Evolutionary conservation across 2,329 filamentous ascomycete genomes (phyloP).

Genomic region (Calonectria hawksworthii): DNA sequence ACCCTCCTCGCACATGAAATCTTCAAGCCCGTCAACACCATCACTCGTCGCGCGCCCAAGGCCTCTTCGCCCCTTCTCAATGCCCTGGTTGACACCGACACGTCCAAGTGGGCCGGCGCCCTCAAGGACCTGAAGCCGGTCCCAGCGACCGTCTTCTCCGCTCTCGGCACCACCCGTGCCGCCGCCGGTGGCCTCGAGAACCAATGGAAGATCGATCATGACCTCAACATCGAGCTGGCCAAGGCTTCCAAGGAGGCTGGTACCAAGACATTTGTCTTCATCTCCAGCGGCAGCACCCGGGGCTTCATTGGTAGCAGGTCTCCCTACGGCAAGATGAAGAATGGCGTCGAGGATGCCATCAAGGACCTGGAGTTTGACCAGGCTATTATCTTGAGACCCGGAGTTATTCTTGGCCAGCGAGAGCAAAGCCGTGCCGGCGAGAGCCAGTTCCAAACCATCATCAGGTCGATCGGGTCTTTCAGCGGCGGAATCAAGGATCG

Average conservation of each 20-base stretch:
- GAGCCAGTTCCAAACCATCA: slow-evolving; percentile 67
- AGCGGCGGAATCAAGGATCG: slow-evolving; percentile 70
- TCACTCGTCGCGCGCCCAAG: slow-evolving; percentile 75
- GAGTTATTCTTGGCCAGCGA: slow-evolving; percentile 80
- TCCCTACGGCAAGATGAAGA: slow-evolving; percentile 80
- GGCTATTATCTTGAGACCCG: slow-evolving; percentile 81
- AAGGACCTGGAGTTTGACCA: slow-evolving; percentile 81
- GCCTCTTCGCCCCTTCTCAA: slow-evolving; percentile 71
- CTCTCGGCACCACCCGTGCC: slow-evolving; percentile 83
- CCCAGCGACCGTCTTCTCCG: slow-evolving; percentile 79
- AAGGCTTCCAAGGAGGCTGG: slow-evolving; percentile 80
- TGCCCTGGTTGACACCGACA: slow-evolving; percentile 74
- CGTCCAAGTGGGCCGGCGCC: slow-evolving; percentile 74
- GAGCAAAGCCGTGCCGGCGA: slow-evolving; percentile 73
- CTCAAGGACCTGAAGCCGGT: slow-evolving; percentile 68
- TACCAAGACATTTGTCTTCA: slow-evolving; percentile 81
- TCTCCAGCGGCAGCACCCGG: slow-evolving; percentile 71
- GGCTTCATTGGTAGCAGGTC: slow-evolving; percentile 58
- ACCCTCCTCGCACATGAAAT: slow-evolving; percentile 69
- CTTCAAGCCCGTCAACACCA: slow-evolving; percentile 71
- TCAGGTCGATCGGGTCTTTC: slow-evolving; percentile 68
- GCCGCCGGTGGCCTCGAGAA: slow-evolving; percentile 81
- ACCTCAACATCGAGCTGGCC: slow-evolving; percentile 85
- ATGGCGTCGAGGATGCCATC: slow-evolving; percentile 85
- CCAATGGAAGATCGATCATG: slow-evolving; percentile 91